Evolutionary conservation across 306 rosid genomes (phyloP), one percentile per base, ranked within the genome.

Genomic region (barrel medic (Medicago truncatula)): DNA sequence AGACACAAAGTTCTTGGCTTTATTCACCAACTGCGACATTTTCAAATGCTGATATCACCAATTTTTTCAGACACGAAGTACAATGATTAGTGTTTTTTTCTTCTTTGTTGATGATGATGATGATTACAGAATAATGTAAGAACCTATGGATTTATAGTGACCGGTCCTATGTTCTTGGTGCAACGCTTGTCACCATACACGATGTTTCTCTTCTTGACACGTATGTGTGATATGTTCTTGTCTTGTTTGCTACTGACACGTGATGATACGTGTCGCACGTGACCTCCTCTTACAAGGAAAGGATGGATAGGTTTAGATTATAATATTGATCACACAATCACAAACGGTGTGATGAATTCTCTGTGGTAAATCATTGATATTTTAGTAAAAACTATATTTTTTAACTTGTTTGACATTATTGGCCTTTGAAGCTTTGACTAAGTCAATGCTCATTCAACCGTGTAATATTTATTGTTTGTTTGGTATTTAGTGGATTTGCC

Each of bases 1-100:
- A 4, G 85, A 58, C 36, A 83, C 72, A 5, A 56, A 92, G 71
- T 83, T 80, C 87, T 83, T 92, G 0, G 93, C 96, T 68, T 89
- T 89, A 20, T 76, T 85, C 10, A 92, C 0, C 14, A 94, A 64
- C 72, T 75, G 78, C 39, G 95, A 63, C 98, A 90, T 90, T 62
- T 34, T 34, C 7, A 34, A 4, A 4, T 34, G 3, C 0, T 34
- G 38, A 34, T 34, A 34, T 23, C n/a, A n/a, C n/a, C n/a, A n/a
- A n/a, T n/a, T n/a, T n/a, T n/a, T n/a, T n/a, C n/a, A n/a, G n/a
- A n/a, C n/a, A n/a, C n/a, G 28, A 23, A 23, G 28, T 23, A 23
- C 28, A 23, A 23, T 23, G 28, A 23, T 23, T 23, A 23, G 28
- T 23, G 28, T 1, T 23, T 23, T 23, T 23, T 23, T 23, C 28